Conservation (phyloP, 139 green algal genomes). For the Zygnema circumcarinatum region DNA sequence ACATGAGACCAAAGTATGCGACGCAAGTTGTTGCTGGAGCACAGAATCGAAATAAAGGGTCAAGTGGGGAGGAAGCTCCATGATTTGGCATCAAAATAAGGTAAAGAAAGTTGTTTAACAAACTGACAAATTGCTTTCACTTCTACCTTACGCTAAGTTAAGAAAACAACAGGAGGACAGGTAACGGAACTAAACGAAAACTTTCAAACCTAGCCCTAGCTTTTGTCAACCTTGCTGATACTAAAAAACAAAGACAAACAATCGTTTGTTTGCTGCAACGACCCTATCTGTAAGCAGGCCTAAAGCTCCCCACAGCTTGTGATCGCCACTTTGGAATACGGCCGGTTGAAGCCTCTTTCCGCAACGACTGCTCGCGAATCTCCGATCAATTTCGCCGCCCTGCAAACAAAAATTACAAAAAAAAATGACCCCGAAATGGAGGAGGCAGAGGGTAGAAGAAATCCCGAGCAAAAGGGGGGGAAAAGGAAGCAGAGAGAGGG, state of each 20-base stretch:
- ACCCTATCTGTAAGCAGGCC: neutral
- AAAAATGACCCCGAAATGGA: neutral
- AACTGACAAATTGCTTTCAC: no score
- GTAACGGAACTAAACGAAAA: no score
- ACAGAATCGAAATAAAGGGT: no score
- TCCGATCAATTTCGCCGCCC: constrained; percentile 40
- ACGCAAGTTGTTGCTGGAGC: no score
- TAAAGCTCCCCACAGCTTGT: constrained; percentile 37
- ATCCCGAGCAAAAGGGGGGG: neutral
- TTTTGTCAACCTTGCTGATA: no score
- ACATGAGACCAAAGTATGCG: no score
- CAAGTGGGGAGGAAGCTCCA: no score
- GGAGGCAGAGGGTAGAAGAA: constrained; percentile 11
- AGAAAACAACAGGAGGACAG: no score
- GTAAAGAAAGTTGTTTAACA: no score
- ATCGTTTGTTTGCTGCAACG: neutral
- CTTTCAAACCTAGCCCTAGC: no score
- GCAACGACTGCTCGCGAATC: constrained; percentile 51
- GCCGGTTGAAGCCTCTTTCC: constrained; percentile 54
- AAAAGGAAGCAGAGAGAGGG: neutral
- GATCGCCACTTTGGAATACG: constrained; percentile 34
- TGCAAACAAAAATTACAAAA: constrained; percentile 37
- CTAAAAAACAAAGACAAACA: neutral
- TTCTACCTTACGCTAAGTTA: no score
- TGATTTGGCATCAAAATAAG: no score